Conservation (phyloP, 306 rosid genomes). For the Myrica gale region DNA sequence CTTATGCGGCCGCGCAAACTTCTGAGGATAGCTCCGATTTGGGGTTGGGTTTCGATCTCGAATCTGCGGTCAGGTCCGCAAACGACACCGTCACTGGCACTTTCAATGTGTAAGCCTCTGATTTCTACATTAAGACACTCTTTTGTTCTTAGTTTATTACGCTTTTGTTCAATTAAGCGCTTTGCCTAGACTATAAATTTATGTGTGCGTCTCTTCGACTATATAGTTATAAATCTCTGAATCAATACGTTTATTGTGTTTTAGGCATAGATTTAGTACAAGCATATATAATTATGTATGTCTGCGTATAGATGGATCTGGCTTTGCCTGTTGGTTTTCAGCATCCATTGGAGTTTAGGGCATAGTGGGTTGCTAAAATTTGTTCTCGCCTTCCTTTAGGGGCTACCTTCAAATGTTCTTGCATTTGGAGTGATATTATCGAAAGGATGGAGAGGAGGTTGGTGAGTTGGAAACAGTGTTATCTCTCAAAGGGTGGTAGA, state of each 20-base stretch:
- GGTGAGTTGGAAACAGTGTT: no score
- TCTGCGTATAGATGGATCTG: conserved; percentile 16
- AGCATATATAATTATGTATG: neutral
- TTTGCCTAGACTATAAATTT: neutral
- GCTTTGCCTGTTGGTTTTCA: conserved; percentile 1
- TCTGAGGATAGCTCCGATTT: conserved; percentile 42
- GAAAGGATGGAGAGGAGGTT: no score
- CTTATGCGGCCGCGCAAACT: conserved; percentile 66
- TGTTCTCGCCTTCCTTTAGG: no score
- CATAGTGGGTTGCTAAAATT: neutral
- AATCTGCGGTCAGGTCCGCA: conserved; percentile 88
- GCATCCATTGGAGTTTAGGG: no score
- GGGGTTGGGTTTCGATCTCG: conserved; percentile 72
- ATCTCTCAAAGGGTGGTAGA: no score
- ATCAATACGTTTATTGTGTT: no score
- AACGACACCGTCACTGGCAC: conserved; percentile 83
- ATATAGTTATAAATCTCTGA: no score
- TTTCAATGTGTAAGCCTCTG: conserved; percentile 69
- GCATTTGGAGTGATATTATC: no score
- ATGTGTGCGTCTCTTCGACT: no score
- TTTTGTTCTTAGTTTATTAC: neutral
- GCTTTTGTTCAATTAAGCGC: neutral
- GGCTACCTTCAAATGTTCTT: no score
- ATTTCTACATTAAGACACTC: neutral
- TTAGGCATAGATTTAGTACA: neutral